These are phyloP conservation scores for Backusella westeae DNA, from an alignment of 192 early-diverging fungal species.

Conservation along the genomic window DNA sequence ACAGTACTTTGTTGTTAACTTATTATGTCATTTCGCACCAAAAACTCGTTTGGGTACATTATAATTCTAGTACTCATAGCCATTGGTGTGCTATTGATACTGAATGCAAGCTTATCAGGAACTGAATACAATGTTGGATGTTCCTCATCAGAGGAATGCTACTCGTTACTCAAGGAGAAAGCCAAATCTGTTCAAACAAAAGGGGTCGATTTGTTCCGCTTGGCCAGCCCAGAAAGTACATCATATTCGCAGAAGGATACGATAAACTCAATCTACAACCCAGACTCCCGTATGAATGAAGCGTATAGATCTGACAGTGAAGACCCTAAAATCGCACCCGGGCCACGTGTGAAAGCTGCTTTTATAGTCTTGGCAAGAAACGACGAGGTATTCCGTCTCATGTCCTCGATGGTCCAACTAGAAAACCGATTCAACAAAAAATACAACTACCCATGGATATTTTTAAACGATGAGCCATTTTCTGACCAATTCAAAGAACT, in stretches of 20 bases:
- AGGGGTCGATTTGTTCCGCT: background rate
- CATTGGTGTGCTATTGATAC: background rate
- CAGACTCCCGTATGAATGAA: background rate
- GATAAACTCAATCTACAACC: background rate
- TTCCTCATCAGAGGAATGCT: background rate
- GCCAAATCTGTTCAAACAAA: background rate
- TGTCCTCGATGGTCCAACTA: constrained; percentile 55
- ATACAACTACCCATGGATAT: constrained; percentile 77
- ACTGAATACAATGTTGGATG: background rate
- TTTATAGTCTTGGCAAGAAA: constrained; percentile 77
- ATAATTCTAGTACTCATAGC: background rate
- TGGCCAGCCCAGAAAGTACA: background rate
- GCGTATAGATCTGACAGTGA: background rate
- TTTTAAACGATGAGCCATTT: constrained; percentile 72
- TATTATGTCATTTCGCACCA: background rate
- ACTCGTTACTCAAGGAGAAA: background rate
- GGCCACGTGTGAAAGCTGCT: constrained; percentile 54
- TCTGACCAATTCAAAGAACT: constrained; percentile 56
- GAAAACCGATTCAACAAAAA: constrained; percentile 67
- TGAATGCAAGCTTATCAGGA: background rate
- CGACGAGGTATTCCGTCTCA: constrained; percentile 60
- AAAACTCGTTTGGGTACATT: background rate
- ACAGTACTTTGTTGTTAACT: background rate
- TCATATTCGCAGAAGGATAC: background rate
- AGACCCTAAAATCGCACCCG: background rate